A percentile compares a stretch with the other conserved stretches of the same genome.
phyloP scores from a whole-genome alignment of 495 filamentous ascomycete species.

The Amniculicola lignicola region DNA sequence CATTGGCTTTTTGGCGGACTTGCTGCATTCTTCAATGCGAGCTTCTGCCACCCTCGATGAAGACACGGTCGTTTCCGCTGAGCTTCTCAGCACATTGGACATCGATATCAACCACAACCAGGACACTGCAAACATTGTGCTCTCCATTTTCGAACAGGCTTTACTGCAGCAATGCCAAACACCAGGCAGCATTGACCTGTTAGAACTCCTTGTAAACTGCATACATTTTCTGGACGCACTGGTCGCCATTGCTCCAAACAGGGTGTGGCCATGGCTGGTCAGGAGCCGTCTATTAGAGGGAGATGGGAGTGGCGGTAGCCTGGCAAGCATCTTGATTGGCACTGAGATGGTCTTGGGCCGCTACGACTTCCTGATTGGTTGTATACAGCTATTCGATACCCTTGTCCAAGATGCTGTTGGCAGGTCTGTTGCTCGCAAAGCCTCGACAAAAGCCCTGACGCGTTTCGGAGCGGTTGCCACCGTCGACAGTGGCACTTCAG shows the following conservation, averaged over 20 bases:
- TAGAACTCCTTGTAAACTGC: conserved; percentile 68
- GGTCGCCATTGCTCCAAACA: conserved; percentile 65
- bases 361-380: conserved; percentile 72
- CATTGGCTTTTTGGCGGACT: conserved; percentile 57
- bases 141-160: conserved; percentile 77
- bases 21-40: conserved; percentile 46
- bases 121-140: conserved; percentile 77
- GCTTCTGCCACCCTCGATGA: conserved; percentile 5
- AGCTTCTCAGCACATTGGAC: conserved; percentile 48
- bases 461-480: conserved; percentile 54
- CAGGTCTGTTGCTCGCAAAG: conserved; percentile 68
- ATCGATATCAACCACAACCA: conserved; percentile 67
- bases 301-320: conserved; percentile 66
- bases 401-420: conserved; percentile 72
- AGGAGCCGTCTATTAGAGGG: conserved; percentile 72
- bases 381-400: conserved; percentile 67
- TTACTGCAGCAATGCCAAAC: conserved; percentile 60
- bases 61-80: conserved; percentile 2
- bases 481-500: conserved; percentile 67
- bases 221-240: conserved; percentile 73
- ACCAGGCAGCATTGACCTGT: conserved; percentile 49
- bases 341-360: conserved; percentile 71
- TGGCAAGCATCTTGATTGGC: conserved; percentile 68
- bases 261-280: conserved; percentile 86
- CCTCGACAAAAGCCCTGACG: conserved; percentile 52